Percentiles rank a stretch among this genome's conserved stretches.
phyloP scores from a whole-genome alignment of 1,284 basidiomycete species.

The Cerrena zonata region DNA sequence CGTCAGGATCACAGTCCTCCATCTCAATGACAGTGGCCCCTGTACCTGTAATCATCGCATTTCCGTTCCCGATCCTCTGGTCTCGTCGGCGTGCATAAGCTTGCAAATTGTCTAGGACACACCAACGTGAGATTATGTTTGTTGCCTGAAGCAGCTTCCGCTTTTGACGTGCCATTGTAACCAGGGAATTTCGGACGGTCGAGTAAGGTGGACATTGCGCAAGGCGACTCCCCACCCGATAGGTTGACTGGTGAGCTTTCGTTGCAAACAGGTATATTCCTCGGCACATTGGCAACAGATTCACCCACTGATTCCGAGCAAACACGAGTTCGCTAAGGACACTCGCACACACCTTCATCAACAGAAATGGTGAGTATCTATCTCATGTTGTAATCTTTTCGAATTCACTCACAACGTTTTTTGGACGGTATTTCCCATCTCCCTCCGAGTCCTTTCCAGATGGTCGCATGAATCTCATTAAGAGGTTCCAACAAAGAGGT shows the following conservation, averaged over 20 bases:
- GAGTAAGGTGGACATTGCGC: conserved; percentile 11
- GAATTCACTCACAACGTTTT: not conserved
- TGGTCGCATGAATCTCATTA: not conserved
- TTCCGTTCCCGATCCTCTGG: conserved; percentile 7
- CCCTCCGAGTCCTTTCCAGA: not conserved
- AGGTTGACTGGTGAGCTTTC: conserved; percentile 13
- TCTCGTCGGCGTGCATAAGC: not conserved
- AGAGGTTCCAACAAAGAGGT: not conserved
- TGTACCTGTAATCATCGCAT: conserved; percentile 13
- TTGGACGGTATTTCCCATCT: conserved; percentile 2
- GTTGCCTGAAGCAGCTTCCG: not conserved
- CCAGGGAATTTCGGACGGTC: conserved; percentile 5
- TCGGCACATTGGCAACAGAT: conserved; percentile 8
- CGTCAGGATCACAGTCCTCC: conserved; percentile 6
- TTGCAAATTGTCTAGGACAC: conserved; percentile 14
- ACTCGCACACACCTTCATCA: conserved; percentile 5
- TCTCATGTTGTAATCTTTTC: not conserved
- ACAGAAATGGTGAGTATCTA: not conserved
- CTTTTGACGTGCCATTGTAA: conserved; percentile 6
- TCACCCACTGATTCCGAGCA: conserved; percentile 6
- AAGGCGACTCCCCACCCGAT: conserved; percentile 10
- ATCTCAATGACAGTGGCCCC: conserved; percentile 11
- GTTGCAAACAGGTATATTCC: conserved; percentile 9
- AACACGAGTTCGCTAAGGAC: conserved; percentile 9
- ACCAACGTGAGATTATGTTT: not conserved